Conservation (phyloP, 2,329 filamentous ascomycete species). For the Sporothrix variecibatus region DNA sequence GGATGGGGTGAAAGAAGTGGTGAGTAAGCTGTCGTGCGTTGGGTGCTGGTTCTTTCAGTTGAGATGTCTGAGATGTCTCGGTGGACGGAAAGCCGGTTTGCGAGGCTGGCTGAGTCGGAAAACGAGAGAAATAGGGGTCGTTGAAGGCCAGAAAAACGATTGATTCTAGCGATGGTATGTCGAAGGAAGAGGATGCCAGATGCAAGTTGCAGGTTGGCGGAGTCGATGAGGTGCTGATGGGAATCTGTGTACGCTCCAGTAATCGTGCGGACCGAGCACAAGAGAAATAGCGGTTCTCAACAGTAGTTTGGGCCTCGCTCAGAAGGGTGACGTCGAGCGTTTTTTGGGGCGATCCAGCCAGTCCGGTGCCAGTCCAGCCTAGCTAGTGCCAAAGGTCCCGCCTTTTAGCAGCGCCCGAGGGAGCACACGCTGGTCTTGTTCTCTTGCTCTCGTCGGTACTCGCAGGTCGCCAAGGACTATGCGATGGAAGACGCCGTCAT, state of each 20-base stretch:
- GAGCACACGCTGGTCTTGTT: not conserved
- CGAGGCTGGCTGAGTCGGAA: not conserved
- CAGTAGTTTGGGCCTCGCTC: not conserved
- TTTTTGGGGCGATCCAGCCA: not conserved
- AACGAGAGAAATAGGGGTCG: not conserved
- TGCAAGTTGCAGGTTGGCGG: not conserved
- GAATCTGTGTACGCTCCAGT: not conserved
- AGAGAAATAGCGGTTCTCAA: not conserved
- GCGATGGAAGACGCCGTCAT: conserved; percentile 11
- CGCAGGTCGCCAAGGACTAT: not conserved
- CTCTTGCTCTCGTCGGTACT: not conserved
- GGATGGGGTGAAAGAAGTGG: not conserved
- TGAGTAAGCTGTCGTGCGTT: conserved; percentile 19
- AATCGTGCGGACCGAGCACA: not conserved
- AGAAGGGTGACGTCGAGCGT: conserved; percentile 12
- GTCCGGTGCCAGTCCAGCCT: not conserved
- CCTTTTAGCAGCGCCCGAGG: not conserved
- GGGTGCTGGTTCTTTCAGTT: not conserved
- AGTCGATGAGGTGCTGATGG: not conserved
- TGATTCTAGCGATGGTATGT: not conserved
- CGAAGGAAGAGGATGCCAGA: not conserved
- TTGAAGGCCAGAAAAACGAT: not conserved
- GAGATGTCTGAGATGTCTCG: conserved; percentile 2
- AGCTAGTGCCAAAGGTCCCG: not conserved
- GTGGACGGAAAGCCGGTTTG: not conserved